Evolutionary conservation across 78 protist genomes (phyloP).

Genomic region (Bigelowiella natans): DNA sequence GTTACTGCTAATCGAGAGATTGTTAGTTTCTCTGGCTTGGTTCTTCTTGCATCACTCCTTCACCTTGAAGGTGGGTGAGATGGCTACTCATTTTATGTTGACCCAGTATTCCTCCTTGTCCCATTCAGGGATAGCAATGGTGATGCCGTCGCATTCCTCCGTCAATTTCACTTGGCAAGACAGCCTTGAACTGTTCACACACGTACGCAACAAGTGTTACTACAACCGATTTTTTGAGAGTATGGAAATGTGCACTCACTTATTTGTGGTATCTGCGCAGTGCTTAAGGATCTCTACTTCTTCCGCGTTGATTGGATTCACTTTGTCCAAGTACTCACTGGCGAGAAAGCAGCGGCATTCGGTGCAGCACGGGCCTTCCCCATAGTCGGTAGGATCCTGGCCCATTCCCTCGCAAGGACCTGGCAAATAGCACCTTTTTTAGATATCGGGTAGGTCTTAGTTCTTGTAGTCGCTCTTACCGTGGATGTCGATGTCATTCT

Average conservation of each 20-base stretch:
- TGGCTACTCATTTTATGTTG: no score
- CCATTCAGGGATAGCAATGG: background rate
- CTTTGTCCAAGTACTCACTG: background rate
- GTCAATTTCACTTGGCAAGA: background rate
- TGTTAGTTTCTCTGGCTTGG: no score
- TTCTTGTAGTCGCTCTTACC: background rate
- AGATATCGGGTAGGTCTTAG: background rate
- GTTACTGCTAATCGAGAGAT: no score
- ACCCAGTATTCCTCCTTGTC: background rate
- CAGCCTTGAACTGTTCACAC: background rate
- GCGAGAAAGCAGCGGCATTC: background rate
- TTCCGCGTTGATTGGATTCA: background rate
- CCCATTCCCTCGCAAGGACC: background rate
- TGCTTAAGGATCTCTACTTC: background rate
- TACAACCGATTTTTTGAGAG: no score
- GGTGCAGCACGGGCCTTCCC: background rate
- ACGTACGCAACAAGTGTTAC: no score
- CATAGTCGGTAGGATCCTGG: background rate
- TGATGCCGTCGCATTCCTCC: background rate
- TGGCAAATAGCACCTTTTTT: background rate
- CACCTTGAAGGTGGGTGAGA: no score
- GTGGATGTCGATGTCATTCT: background rate
- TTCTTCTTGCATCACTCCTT: no score
- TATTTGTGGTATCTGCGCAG: background rate
- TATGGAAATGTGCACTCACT: no score